A percentile compares a stretch with the other conserved stretches of the same genome.
Conservation (phyloP, 805 yeast genomes). For the Barnettozyma wickerhamii region DNA sequence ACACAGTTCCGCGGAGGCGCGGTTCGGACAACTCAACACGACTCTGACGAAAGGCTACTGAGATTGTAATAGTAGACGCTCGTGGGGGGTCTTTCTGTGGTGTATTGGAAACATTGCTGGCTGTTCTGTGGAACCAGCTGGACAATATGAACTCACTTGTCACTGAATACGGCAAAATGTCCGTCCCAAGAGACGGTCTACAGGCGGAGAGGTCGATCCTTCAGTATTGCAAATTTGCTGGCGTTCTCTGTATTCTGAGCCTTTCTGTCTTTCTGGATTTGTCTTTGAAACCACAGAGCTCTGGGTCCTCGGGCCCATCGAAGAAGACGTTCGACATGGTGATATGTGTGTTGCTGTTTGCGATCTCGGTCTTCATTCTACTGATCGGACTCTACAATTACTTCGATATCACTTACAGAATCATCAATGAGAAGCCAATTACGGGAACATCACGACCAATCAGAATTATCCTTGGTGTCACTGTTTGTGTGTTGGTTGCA, state of each 20-base stretch:
- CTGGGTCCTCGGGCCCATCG: no score
- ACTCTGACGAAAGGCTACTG: no score
- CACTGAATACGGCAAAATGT: constrained; percentile 1
- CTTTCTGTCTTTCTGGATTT: constrained; percentile 20
- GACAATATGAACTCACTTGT: not conserved
- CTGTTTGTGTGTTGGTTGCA: constrained; percentile 3
- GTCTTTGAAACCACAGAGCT: constrained; percentile 13
- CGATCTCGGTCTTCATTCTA: constrained; percentile 10
- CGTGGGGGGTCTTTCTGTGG: no score
- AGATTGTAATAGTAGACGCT: no score
- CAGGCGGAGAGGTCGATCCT: constrained; percentile 25
- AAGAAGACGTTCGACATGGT: constrained; percentile 12
- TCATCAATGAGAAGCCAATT: constrained; percentile 12
- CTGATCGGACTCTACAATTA: constrained; percentile 20
- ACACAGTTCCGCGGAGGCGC: not conserved
- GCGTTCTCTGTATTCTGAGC: constrained; percentile 15
- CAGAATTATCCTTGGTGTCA: constrained; percentile 8
- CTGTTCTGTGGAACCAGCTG: no score
- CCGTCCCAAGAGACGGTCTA: constrained; percentile 25
- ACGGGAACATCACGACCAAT: constrained; percentile 13
- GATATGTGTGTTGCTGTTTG: constrained; percentile 13
- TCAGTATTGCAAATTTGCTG: constrained; percentile 21
- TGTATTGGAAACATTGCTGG: no score
- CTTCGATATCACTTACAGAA: constrained; percentile 14
- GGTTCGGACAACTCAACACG: no score